Percentiles rank a stretch among this genome's conserved stretches.
These are phyloP conservation scores for Aspergillus brunneoviolaceus DNA, from an alignment of 2,329 filamentous ascomycete genomes.

Conservation along the genomic window DNA sequence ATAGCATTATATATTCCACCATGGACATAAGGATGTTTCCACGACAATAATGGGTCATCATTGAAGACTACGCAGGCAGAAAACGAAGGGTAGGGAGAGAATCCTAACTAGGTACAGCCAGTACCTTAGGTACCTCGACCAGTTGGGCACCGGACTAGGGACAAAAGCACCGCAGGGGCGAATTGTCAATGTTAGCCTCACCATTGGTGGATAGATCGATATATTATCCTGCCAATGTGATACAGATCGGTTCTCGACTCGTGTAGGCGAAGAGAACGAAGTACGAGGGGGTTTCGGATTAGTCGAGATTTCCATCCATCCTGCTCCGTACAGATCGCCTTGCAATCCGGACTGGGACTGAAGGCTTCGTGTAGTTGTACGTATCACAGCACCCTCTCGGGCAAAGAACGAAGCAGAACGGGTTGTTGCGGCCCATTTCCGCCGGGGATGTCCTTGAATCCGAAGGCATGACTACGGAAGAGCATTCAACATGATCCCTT, in stretches of 20 bases:
- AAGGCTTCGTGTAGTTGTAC: not conserved
- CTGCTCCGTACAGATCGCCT: not conserved
- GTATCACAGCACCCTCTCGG: not conserved
- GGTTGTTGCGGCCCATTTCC: not conserved
- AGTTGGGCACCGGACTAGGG: constrained; percentile 4
- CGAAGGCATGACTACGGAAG: not conserved
- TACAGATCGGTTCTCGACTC: not conserved
- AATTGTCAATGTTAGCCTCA: not conserved
- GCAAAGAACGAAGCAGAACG: not conserved
- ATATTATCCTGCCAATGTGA: not conserved
- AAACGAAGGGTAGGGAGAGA: too few relatives aligned
- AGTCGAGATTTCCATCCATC: not conserved
- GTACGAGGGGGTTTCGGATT: not conserved
- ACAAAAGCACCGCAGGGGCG: not conserved
- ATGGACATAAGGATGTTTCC: not conserved
- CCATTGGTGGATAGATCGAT: not conserved
- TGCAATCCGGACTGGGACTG: not conserved
- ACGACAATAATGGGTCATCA: not conserved
- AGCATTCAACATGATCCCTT: not conserved
- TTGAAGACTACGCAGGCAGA: too few relatives aligned
- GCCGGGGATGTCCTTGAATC: not conserved
- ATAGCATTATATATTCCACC: not conserved
- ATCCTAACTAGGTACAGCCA: not conserved
- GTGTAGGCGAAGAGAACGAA: not conserved
- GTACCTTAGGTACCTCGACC: not conserved